Base-by-base conservation (phyloP, 495 filamentous ascomycete genomes). In the Neurospora sp. region DNA sequence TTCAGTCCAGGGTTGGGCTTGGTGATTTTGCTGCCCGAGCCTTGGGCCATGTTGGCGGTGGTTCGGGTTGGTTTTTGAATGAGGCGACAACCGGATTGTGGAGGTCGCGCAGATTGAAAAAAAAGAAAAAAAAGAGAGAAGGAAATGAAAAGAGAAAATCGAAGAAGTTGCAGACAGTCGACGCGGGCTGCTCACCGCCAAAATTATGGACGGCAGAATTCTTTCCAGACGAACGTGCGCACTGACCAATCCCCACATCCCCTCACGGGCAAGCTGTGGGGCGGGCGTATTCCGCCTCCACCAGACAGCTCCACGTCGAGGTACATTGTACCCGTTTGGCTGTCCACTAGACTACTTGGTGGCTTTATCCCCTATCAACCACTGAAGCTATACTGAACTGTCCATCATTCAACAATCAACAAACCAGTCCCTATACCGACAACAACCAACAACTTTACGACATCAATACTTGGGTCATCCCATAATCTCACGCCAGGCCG, bases 11-110 rank as follows among this genome's bases (percentile, higher is more conserved):
- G 72, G 17, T 73, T 70, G 68, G 76, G 53, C 65, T 79, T 76
- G 53, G 78, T 42, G 14, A 76, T 61, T 68, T 84, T 84, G 65
- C 83, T 84, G 22, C 79, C 68, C 7, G 80, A 76, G 76, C 84
- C 84, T 80, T 86, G 84, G 17, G 82, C 84, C 84, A 86, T 86
- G 27, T 61, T 35, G 53, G 53, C 53, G 22, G 14, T 17, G 14
- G 53, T 61, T 53, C 48, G 48, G 14, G 8, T 8, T 31, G 53
- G 10, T 53, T 14, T 35, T 16, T 61, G 53, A 61, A 61, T 61
- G 27, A 61, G 53, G 53, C 53, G 53, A 61, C 53, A 61, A 61
- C 53, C 53, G 27, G 22, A 8, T 31, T 61, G 53, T 61, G 53
- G 53, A 61, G 27, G 53, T 35, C 53, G 53, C 53, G 53, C 53